Evolutionary conservation across 352 stramenopile genomes (phyloP), one percentile per base, ranked within the genome.

Genomic region (Pythium guiyangense): DNA sequence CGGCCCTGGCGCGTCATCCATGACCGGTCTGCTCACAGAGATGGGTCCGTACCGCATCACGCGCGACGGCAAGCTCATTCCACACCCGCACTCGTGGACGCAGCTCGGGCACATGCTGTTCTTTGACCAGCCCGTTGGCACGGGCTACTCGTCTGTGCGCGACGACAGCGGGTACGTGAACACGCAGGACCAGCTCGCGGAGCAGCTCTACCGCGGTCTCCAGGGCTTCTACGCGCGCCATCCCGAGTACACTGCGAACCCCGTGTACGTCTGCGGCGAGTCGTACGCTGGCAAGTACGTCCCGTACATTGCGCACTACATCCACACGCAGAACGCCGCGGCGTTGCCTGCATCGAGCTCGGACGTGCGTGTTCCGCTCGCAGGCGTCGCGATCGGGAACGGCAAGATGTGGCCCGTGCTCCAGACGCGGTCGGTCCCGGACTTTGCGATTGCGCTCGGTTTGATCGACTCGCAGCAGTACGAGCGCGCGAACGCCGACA

Each of bases 211-310:
- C 63, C 79, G 78, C 17, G 98, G 94, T 26, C 67, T 99, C 0
- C 79, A 91, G 56, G 70, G 77, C 25, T 98, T 99, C 65, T 89
- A 96, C 40, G 64, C 73, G 39, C 74, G 94, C 14, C 93, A 98
- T 40, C 84, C 82, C 0, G 79, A 90, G 63, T 94, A 91, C 67
- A 66, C 88, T 5, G 49, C 48, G 61, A 82, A 80, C 34, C 74
- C 72, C 6, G 44, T 90, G 55, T 87, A 74, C 42, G 62, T 88
- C 12, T 94, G 79, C 25, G 87, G 96, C 52, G 96, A 99, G 73
- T 97, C 86, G 34, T 97, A 99, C 70, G 96, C 97, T 3, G 97
- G 97, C 31, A 98, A 99, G 71, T 99, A 98, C 68, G 97, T 98
- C 43, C 93, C 95, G 17, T 90, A 78, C 47, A 96, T 99, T 71